phyloP scores from a whole-genome alignment of 129 eudicot species.

The Logfia minima region DNA sequence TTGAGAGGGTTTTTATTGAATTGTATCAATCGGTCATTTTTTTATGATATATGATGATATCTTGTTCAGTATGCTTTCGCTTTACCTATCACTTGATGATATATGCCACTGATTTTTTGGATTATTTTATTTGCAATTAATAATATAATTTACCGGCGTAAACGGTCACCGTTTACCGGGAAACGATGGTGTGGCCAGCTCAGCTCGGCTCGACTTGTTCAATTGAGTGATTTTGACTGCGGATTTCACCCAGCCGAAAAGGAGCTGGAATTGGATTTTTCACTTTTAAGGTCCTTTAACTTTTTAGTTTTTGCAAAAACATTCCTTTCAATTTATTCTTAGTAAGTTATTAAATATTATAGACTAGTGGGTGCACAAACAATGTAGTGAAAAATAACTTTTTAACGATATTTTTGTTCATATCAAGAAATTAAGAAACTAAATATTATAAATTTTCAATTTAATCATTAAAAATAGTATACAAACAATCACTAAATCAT shows the following conservation, averaged over 20 bases:
- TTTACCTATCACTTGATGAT: neutral
- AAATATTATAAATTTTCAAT: too few species aligned
- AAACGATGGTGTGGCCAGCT: slow-evolving; percentile 17
- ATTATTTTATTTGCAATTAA: slow-evolving; percentile 19
- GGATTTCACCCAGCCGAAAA: slow-evolving; percentile 19
- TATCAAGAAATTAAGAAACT: too few species aligned
- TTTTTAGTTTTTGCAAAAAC: neutral
- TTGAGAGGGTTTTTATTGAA: slow-evolving; percentile 13
- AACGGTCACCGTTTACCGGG: slow-evolving; percentile 22
- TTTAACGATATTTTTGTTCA: too few species aligned
- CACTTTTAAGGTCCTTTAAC: neutral
- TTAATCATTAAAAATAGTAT: too few species aligned
- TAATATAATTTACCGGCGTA: slow-evolving; percentile 19
- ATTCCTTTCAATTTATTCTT: neutral
- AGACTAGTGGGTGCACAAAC: too few species aligned
- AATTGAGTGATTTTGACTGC: slow-evolving; percentile 6
- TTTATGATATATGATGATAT: slow-evolving; percentile 10
- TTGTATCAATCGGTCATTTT: neutral
- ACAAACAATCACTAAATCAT: too few species aligned
- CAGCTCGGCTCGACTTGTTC: slow-evolving; percentile 7
- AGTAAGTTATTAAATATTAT: too few species aligned
- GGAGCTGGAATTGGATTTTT: neutral
- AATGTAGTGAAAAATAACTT: too few species aligned
- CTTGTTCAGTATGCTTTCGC: slow-evolving; percentile 12
- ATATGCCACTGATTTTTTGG: slow-evolving; percentile 25